Evolutionary conservation across 2,329 filamentous ascomycete genomes (phyloP), one percentile per base, ranked within the genome.

Genomic region (Domatiomyces globalis): DNA sequence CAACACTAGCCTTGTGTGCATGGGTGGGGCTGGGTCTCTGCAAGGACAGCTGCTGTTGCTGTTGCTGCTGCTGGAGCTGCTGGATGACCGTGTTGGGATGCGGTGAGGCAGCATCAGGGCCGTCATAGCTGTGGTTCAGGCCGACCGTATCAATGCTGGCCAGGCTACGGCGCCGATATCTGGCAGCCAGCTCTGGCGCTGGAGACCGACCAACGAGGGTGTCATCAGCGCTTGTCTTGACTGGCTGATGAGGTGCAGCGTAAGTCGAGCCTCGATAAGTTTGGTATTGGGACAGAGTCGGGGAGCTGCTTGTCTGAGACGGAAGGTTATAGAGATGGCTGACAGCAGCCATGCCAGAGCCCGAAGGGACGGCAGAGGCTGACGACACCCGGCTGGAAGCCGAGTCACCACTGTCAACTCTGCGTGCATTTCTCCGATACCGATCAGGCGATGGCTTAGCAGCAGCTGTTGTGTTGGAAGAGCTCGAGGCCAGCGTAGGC

Each of bases 121-220:
- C 20, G 46, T 67, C 54, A 61, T 55, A 56, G 62, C 62, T 50
- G 63, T 64, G 54, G 63, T 63, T 63, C 51, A 70, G 61, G 52
- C 66, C 63, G 49, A 66, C 63, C 44, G 67, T 68, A 58, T 77
- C 73, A 54, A 83, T 69, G 51, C 80, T 83, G 58, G 86, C 86
- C 70, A 94, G 78, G 68, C 88, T 95, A 58, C 88, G 81, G 63
- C 88, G 80, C 60, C 88, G 78, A 67, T 88, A 84, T 63, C 86
- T 78, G 67, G 84, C 87, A 8, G 81, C 78, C 36, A 84, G 76
- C 25, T 90, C 87, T 17, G 78, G 73, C 66, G 51, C 74, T 61
- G 75, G 72, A 54, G 44, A 61, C 63, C 45, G 50, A 4, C 55
- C 54, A 36, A 87, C 63, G 51, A 81, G 77, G 63, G 81, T 79